Evolutionary conservation across 2,329 filamentous ascomycete species (phyloP), one percentile per base, ranked within the genome.

Genomic region (Beauveria caledonica): DNA sequence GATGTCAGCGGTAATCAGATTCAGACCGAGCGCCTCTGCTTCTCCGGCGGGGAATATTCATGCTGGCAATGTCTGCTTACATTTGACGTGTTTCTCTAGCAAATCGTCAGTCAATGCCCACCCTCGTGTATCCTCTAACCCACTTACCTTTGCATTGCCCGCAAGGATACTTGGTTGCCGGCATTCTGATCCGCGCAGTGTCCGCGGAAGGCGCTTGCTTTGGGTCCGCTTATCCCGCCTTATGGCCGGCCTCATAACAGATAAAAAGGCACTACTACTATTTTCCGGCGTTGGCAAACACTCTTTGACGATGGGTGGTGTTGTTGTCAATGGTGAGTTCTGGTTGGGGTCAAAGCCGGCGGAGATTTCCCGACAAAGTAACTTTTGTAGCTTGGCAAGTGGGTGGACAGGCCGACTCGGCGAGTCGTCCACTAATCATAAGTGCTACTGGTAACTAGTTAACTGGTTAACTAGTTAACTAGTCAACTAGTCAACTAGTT

Each of bases 11-110:
- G 4, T 17, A 6, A 29, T n/a, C n/a, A n/a, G n/a, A n/a, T 2
- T 9, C 13, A 17, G 10, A n/a, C 9, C 10, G 39, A 44, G 17
- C 2, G 21, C 21, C 8, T 21, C 52, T 5, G 19, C 4, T 42
- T 17, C 21, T 17, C 17, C 17, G 2, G n/a, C 17, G 9, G 17
- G 40, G 1, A 10, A 19, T 10, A 9, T n/a, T 5, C 8, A 10
- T 19, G 2, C 3, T 33, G 17, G 23, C 11, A 2, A 36, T 36
- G 33, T 5, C 33, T 36, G 10, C 66, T 60, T 42, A 68, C 66
- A 68, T 62, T 66, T 67, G 45, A 67, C 65, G 46, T 68, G 66
- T 55, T 66, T 66, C 52, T 67, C 66, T 68, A 29, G 48, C 11
- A 50, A 56, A 42, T 21, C 52, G 59, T 58, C 54, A 58, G 60